Evolutionary conservation across 495 filamentous ascomycete genomes (phyloP).

Genomic region (Xylaria cubensis): DNA sequence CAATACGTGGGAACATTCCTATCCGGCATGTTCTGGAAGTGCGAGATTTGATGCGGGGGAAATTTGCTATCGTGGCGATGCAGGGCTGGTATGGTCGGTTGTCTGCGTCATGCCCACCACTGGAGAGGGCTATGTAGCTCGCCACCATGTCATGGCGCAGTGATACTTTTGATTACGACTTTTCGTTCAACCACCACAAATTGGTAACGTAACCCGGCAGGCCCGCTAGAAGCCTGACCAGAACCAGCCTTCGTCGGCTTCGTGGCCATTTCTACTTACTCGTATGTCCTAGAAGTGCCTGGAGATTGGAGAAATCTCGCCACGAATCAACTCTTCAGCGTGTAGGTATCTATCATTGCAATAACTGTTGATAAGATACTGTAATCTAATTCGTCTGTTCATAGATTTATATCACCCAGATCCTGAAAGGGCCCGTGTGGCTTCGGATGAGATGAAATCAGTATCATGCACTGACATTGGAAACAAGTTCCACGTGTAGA

Average conservation of each 20-base stretch:
- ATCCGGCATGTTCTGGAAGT: slow-evolving; percentile 15
- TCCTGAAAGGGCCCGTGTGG: not conserved
- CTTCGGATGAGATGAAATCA: not conserved
- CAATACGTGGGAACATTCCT: not conserved
- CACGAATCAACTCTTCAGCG: not conserved
- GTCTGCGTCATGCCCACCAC: slow-evolving; percentile 11
- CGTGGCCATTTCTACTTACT: not conserved
- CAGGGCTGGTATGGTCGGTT: not conserved
- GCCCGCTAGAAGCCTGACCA: not conserved
- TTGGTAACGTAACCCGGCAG: too few relatives aligned
- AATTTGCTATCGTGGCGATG: slow-evolving; percentile 18
- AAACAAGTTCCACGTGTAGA: not conserved
- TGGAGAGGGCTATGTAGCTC: slow-evolving; percentile 31
- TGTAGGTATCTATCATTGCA: not conserved
- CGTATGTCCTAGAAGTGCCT: not conserved
- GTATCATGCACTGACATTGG: not conserved
- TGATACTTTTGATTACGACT: slow-evolving; percentile 24
- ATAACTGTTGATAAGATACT: not conserved
- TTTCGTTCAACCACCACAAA: not conserved
- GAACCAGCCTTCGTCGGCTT: not conserved
- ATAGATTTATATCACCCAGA: not conserved
- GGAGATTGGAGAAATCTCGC: not conserved
- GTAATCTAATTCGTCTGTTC: not conserved
- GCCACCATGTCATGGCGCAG: slow-evolving; percentile 33
- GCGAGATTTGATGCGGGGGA: not conserved